These are phyloP conservation scores for Claviceps digitariae DNA, from an alignment of 2,329 filamentous ascomycete species.

Conservation along the genomic window DNA sequence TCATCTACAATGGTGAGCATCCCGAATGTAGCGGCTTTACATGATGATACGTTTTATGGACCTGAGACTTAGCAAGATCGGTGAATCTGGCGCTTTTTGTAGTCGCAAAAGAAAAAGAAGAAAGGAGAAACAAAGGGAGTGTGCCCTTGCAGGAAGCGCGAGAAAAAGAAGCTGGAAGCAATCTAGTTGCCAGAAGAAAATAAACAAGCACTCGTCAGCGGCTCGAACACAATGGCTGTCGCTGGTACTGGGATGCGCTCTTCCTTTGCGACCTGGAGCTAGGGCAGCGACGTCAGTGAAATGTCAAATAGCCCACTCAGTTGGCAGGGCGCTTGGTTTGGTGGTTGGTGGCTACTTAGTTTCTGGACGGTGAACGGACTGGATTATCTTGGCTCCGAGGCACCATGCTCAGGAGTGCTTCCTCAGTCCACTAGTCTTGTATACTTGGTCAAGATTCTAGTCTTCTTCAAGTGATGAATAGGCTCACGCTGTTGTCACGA, in stretches of 20 bases:
- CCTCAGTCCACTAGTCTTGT: background rate
- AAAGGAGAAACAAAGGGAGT: background rate
- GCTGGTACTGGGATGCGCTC: background rate
- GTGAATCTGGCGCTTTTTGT: background rate
- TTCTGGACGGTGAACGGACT: background rate
- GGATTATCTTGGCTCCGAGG: background rate
- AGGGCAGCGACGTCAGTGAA: background rate
- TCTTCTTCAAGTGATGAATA: background rate
- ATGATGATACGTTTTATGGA: conserved; percentile 25
- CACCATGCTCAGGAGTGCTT: background rate
- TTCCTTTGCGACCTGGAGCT: background rate
- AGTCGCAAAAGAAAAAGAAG: background rate
- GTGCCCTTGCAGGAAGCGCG: background rate
- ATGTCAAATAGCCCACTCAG: background rate
- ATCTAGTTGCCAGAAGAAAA: background rate
- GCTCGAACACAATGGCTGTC: background rate
- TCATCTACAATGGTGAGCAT: conserved; percentile 26
- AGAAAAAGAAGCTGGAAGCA: background rate
- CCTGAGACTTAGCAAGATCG: conserved; percentile 19
- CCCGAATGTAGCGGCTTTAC: conserved; percentile 16
- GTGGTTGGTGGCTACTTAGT: background rate
- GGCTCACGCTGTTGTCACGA: background rate
- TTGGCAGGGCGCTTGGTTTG: background rate
- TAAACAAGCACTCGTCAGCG: background rate
- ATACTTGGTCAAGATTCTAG: too few relatives aligned